Evolutionary conservation across 345 rosid genomes (phyloP).

Genomic region (Citrus mangshanensis): DNA sequence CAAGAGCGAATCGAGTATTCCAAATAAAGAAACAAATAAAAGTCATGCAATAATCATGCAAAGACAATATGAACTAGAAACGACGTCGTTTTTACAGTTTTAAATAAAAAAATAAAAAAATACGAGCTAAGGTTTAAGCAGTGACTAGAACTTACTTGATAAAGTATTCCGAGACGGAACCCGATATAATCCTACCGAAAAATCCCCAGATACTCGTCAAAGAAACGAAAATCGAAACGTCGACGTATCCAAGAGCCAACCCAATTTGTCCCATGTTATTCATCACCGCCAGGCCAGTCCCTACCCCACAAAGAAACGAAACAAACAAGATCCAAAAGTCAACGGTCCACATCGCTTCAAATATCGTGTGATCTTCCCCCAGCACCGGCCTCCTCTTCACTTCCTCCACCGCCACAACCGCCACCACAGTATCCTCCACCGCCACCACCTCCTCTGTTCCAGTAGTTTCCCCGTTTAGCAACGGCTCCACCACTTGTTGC

Average conservation of each 20-base stretch:
- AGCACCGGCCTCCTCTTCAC: constrained; percentile 44
- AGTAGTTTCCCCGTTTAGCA: constrained; percentile 32
- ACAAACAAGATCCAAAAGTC: constrained; percentile 87
- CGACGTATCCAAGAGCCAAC: constrained; percentile 73
- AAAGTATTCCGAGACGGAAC: constrained; percentile 71
- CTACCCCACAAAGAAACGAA: constrained; percentile 86
- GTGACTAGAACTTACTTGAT: constrained; percentile 51
- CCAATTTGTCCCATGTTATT: constrained; percentile 97
- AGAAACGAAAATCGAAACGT: constrained; percentile 84
- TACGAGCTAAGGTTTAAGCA: neutral
- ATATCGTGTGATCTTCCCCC: constrained; percentile 87
- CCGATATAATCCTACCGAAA: constrained; percentile 85
- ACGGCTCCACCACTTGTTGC: constrained; percentile 43
- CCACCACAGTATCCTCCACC: neutral
- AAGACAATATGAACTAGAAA: neutral
- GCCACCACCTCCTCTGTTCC: neutral
- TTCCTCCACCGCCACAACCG: constrained; percentile 6
- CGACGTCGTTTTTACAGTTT: neutral
- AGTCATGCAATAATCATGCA: neutral
- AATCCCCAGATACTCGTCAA: constrained; percentile 90
- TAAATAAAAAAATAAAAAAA: neutral
- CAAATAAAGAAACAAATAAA: neutral
- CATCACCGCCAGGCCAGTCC: constrained; percentile 84
- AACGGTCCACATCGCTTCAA: constrained; percentile 55
- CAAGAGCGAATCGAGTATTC: neutral